phyloP scores from a whole-genome alignment of 2,329 filamentous ascomycete genomes.

The Plectosphaerella plurivora region DNA sequence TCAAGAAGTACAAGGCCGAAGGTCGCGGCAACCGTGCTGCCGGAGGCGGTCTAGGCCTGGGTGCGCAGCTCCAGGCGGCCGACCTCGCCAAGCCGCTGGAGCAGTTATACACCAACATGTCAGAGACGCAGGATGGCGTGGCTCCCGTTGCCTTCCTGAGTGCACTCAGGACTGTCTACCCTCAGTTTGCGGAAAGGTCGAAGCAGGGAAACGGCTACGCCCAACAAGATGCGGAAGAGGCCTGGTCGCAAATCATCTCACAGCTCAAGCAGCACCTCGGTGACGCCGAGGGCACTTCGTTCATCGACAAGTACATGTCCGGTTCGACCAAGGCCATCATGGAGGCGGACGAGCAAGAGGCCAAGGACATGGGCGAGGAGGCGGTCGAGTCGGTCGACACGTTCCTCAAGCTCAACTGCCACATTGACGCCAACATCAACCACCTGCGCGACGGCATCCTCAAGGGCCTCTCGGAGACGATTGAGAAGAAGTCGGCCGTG shows the following conservation, averaged over 20 bases:
- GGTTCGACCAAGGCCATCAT: constrained; percentile 75
- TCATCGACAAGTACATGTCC: constrained; percentile 86
- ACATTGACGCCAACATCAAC: constrained; percentile 83
- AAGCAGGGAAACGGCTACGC: constrained; percentile 81
- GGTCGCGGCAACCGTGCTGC: constrained; percentile 67
- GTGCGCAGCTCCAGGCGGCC: constrained; percentile 1
- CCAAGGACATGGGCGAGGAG: constrained; percentile 70
- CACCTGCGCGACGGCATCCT: constrained; percentile 86
- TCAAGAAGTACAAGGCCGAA: constrained; percentile 51
- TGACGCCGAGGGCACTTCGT: constrained; percentile 54
- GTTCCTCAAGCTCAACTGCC: constrained; percentile 93
- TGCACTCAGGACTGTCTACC: constrained; percentile 73
- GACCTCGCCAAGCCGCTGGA: constrained; percentile 54
- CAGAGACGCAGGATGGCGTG: constrained; percentile 81
- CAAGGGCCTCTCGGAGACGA: constrained; percentile 76
- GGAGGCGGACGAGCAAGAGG: constrained; percentile 77
- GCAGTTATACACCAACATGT: constrained; percentile 85
- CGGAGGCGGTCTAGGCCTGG: constrained; percentile 7
- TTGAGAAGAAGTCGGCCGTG: constrained; percentile 81
- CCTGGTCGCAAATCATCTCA: constrained; percentile 91
- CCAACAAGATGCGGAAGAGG: constrained; percentile 98
- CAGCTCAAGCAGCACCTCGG: constrained; percentile 73
- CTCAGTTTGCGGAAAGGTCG: constrained; percentile 88
- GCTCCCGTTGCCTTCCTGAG: constrained; percentile 78
- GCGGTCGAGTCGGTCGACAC: constrained; percentile 62